Evolutionary conservation across 768 basidiomycete genomes (phyloP), one percentile per base, ranked within the genome.

Genomic region (Lactifluus rugatus): DNA sequence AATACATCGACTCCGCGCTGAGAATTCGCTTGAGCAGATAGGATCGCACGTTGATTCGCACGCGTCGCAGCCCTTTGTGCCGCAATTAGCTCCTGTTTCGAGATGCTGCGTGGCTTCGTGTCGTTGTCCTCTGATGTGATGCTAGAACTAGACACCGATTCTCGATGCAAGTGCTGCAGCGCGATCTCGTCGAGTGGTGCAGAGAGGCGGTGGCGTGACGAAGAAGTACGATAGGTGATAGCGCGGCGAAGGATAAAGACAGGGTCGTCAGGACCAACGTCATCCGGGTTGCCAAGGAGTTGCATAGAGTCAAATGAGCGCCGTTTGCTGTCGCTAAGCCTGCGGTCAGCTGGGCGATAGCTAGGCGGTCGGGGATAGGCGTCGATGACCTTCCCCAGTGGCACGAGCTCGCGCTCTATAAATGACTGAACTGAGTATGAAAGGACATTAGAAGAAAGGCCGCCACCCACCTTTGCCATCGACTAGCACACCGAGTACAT

Each of bases 61-160:
- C 90, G 80, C 7, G 81, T 84, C 0, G 85, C 89, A 1, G 87
- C 89, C 5, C 94, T 82, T 67, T 97, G 95, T 5, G 93, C 93
- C 13, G 89, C 90, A 56, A 97, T 96, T 66, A 96, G 87, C 64
- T 96, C 93, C 62, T 90, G 89, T 23, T 85, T 80, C 3, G 90
- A 89, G 61, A 72, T 66, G 60, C 72, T 70, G 56, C 66, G 75
- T 34, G 69, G 68, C 50, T 75, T 78, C 2, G 67, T 47, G n/a
- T 76, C 72, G 3, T 78, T 74, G 2, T 59, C 58, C 56, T 84
- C 83, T 6, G 84, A 79, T 49, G 76, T 74, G 16, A 73, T 71
- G 62, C 85, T 86, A 0, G 85, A 84, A 54, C 75, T 70, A 8
- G 77, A 73, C 13, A 80, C 66, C 0, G 81, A 85, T 60, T 89